Evolutionary conservation across 139 green algal species (phyloP), one percentile per base, ranked within the genome.

Genomic region (Chlamydomonas incerta): DNA sequence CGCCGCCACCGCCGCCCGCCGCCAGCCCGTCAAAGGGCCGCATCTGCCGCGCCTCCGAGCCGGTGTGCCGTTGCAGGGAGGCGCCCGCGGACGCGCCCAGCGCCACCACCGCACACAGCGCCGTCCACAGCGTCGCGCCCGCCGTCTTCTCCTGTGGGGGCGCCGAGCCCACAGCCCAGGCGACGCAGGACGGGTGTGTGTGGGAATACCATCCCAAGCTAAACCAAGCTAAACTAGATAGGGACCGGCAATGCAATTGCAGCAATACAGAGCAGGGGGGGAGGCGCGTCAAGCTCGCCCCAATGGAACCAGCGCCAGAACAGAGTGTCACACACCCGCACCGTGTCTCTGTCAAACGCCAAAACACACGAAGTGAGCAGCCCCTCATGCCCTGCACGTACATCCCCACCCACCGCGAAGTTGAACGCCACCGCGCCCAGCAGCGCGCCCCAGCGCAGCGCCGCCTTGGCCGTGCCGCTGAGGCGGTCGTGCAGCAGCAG

Each of bases 401-500:
- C 55, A 5, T 2, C 17, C 11, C 17, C 41, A 20, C 76, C 33
- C 66, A 85, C 80, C 80, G 63, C 52, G 26, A 77, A 57, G 80
- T 85, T 85, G 67, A 85, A 85, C 0, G 67, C 80, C 29, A 85
- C 47, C 26, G 80, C 67, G 6, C 37, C 50, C 33, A 76, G 50
- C 47, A 76, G 50, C 50, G 67, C 80, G 14, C 66, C 80, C 80
- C 66, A 75, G 18, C 80, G 47, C 50, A 85, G 67, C 20, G 31
- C 33, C 29, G 67, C 66, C 52, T 74, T 74, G 50, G 80, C 67
- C 26, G 66, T 33, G 2, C 66, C 66, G 66, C 66, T 76, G 67
- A 85, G 66, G 9, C 80, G 47, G 20, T 85, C 80, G 15, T 72
- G 58, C 67, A 85, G 80, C 66, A 85, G 80, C 80, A 85, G 80